Evolutionary conservation across 2,329 filamentous ascomycete species (phyloP).

Genomic region (Colletotrichum zoysiae): DNA sequence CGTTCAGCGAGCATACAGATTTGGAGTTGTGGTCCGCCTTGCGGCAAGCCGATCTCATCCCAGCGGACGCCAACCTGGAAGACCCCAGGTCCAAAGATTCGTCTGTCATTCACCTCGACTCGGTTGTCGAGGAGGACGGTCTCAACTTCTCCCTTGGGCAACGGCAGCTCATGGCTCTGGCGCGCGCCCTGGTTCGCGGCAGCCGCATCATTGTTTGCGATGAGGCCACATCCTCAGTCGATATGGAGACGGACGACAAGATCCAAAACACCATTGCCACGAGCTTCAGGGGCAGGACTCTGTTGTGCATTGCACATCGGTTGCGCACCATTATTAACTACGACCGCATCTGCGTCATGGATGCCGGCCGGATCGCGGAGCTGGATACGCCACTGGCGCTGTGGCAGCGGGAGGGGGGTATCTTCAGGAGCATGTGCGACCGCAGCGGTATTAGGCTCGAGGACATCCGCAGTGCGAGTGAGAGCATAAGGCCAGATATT

Average conservation of each 20-base stretch:
- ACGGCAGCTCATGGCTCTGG: constrained; percentile 94
- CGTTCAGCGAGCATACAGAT: constrained; percentile 83
- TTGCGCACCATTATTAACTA: constrained; percentile 94
- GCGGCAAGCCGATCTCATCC: constrained; percentile 80
- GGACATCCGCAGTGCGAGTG: constrained; percentile 63
- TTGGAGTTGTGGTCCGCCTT: constrained; percentile 83
- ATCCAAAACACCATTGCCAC: constrained; percentile 90
- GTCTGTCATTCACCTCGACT: constrained; percentile 84
- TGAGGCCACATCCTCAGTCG: constrained; percentile 92
- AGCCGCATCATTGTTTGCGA: constrained; percentile 96
- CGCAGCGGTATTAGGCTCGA: constrained; percentile 78
- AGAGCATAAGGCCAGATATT: constrained; percentile 47
- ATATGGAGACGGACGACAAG: constrained; percentile 97
- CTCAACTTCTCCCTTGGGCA: constrained; percentile 96
- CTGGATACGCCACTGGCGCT: constrained; percentile 81
- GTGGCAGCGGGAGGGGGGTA: constrained; percentile 76
- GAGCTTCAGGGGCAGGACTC: constrained; percentile 86
- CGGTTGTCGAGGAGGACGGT: constrained; percentile 90
- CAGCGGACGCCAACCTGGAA: constrained; percentile 52
- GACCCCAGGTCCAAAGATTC: constrained; percentile 49
- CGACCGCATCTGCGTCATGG: constrained; percentile 97
- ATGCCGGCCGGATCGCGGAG: constrained; percentile 87
- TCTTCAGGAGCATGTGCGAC: constrained; percentile 93
- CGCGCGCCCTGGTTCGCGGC: constrained; percentile 87
- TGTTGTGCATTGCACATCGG: constrained; percentile 93